Percentiles rank a stretch among this genome's conserved stretches.
Conservation (phyloP, 495 filamentous ascomycete species). For the Trichoderma gamsii region DNA sequence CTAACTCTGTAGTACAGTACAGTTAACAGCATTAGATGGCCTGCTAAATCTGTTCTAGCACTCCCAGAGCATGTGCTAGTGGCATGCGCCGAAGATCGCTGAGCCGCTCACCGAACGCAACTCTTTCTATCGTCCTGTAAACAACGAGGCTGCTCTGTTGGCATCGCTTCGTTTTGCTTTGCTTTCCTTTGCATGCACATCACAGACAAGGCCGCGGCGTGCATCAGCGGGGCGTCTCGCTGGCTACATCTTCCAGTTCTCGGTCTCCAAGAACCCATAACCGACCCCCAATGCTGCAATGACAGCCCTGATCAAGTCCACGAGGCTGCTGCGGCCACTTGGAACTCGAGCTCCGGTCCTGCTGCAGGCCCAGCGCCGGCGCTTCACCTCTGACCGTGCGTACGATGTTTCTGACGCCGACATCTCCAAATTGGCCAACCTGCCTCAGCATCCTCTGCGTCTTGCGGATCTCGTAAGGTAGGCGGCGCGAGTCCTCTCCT, state of each 20-base stretch:
- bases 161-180: not conserved
- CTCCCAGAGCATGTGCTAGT: not conserved
- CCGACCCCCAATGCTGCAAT: conserved; percentile 2
- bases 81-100: not conserved
- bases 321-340: not conserved
- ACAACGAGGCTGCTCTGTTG: not conserved
- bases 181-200: too few relatives aligned
- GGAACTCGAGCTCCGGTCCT: not conserved
- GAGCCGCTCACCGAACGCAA: not conserved
- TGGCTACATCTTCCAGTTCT: not conserved
- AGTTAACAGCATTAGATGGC: too few relatives aligned
- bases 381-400: conserved; percentile 12
- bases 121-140: not conserved
- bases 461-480: conserved; percentile 86
- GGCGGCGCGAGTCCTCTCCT: conserved; percentile 16
- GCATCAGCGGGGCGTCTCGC: not conserved
- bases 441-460: conserved; percentile 72
- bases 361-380: not conserved
- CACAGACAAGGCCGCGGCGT: not conserved
- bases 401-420: conserved; percentile 52
- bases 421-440: conserved; percentile 68
- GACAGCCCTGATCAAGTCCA: not conserved
- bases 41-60: too few relatives aligned
- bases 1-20: too few relatives aligned
- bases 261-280: not conserved